Conservation (phyloP, 2,329 filamentous ascomycete genomes). For the Aspergillus viridinutans region DNA sequence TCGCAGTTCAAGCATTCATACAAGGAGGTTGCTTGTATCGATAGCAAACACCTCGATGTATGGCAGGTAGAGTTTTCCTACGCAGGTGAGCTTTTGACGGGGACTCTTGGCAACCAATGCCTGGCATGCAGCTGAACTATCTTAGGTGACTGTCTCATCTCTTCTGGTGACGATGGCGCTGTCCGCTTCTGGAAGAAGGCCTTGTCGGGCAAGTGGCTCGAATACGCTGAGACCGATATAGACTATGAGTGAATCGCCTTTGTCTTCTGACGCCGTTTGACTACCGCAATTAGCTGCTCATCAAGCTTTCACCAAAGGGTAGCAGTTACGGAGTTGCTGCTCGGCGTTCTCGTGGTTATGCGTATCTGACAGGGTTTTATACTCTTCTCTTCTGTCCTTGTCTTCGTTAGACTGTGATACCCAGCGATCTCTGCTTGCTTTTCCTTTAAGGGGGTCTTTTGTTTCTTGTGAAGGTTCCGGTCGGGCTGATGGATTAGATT, state of each 20-base stretch:
- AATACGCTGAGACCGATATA: slow-evolving; percentile 42
- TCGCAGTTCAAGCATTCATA: slow-evolving; percentile 40
- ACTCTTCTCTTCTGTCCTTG: slow-evolving; percentile 3
- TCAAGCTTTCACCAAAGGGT: neutral
- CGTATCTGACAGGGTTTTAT: neutral
- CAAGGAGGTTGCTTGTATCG: slow-evolving; percentile 41
- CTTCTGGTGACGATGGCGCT: slow-evolving; percentile 40
- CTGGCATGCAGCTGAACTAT: neutral
- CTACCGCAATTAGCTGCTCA: neutral
- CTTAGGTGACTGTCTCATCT: slow-evolving; percentile 42
- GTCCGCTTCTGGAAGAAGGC: slow-evolving; percentile 44
- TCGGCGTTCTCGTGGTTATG: neutral
- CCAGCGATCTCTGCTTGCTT: slow-evolving; percentile 8
- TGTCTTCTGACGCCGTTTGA: neutral
- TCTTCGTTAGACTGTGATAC: slow-evolving; percentile 20
- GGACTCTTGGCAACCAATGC: neutral
- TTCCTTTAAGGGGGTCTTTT: neutral
- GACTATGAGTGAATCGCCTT: slow-evolving; percentile 24
- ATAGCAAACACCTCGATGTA: slow-evolving; percentile 43
- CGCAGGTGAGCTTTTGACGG: slow-evolving; percentile 29
- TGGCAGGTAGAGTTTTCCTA: slow-evolving; percentile 45
- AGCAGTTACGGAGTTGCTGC: neutral
- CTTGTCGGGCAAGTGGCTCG: slow-evolving; percentile 42
- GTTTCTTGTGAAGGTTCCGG: neutral
- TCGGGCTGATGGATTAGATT: neutral